These are phyloP conservation scores for Vitis rotundifolia DNA, from an alignment of 164 flowering plant genomes.

Conservation along the genomic window DNA sequence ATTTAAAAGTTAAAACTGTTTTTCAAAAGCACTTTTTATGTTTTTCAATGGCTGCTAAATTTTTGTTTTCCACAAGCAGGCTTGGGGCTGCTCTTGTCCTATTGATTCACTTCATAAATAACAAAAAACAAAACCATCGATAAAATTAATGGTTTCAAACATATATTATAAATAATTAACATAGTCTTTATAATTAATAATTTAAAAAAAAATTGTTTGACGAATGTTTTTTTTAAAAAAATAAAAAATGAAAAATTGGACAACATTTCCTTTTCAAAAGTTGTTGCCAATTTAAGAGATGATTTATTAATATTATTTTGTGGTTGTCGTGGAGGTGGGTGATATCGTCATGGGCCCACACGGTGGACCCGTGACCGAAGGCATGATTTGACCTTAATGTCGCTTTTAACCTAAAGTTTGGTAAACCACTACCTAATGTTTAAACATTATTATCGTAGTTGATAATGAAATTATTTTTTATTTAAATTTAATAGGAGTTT, in stretches of 20 bases:
- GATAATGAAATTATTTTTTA: neutral
- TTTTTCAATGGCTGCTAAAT: too few relatives aligned
- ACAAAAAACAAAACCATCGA: neutral
- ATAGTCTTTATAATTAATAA: too few relatives aligned
- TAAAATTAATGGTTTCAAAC: neutral
- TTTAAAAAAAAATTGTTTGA: too few relatives aligned
- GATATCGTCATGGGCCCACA: neutral
- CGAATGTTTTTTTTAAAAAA: too few relatives aligned
- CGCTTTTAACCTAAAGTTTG: neutral
- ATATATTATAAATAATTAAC: too few relatives aligned
- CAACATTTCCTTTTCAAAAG: too few relatives aligned
- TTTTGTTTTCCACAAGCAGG: too few relatives aligned
- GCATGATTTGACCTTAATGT: neutral
- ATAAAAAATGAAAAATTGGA: too few relatives aligned
- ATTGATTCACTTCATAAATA: neutral
- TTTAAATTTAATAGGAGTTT: conserved; percentile 51
- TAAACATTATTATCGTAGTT: neutral
- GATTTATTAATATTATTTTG: neutral
- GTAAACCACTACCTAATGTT: conserved; percentile 1
- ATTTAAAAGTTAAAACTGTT: too few relatives aligned
- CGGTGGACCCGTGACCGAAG: neutral
- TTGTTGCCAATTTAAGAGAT: too few relatives aligned
- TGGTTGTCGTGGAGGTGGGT: conserved; percentile 2
- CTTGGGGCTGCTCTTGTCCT: too few relatives aligned
- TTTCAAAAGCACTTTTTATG: too few relatives aligned